Base-by-base conservation (phyloP, 306 rosid species). In the Ammopiptanthus mongolicus region DNA sequence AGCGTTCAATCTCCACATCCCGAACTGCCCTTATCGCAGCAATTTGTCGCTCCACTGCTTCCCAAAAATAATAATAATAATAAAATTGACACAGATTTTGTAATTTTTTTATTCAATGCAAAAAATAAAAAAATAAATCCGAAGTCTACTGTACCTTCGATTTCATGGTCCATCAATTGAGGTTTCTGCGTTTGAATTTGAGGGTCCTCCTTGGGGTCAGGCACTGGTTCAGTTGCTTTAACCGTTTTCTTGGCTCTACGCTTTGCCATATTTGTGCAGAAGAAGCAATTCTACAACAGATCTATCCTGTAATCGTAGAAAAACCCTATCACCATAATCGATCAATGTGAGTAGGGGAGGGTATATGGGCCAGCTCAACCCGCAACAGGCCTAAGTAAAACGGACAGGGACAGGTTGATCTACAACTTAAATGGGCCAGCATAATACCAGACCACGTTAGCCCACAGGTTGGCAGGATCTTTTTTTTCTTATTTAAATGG, bases 11-110 rank as follows among this genome's bases (percentile, higher is more conserved):
- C 74, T 95, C 92, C 53, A 91, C 88, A 25, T 95, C 96, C 13
- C 95, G 87, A 74, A 90, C 88, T 66, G 91, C 96, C 80, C 89
- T 91, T 73, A 90, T 87, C 23, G 95, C 93, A 52, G 79, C 73
- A 39, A 75, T 77, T 56, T 90, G 93, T 21, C 88, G 87, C 70
- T 87, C 96, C 79, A 90, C 89, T 77, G 83, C 44, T 34, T 8
- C 78, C 52, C 42, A 39, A 10, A 69, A 28, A 17, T 69, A 5
- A 41, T 46, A 36, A 68, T 60, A 6, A 37, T 0, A n/a, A 9
- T 39, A 14, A 39, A 46, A 5, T 37, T 25, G 9, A 11, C 50
- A 8, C 6, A n/a, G 5, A 10, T 57, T 71, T 12, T 2, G 59
- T 0, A n/a, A 44, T 12, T 19, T 4, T 6, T 31, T 10, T 19